Conservation (phyloP, 139 green algal species). For the Diplosphaera chodatii region DNA sequence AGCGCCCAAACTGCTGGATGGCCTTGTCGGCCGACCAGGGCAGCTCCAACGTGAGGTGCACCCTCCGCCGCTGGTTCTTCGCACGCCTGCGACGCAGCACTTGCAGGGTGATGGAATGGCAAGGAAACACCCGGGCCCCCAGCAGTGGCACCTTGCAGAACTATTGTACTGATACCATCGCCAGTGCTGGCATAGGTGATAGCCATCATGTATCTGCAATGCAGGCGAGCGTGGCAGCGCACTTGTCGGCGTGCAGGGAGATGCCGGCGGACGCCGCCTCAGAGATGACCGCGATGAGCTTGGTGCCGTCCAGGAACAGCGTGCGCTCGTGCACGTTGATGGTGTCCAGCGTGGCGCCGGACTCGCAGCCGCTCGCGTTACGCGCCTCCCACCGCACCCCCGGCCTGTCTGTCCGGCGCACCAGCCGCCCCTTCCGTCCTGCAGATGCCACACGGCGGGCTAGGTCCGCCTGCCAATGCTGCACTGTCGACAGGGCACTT, state of each 20-base stretch:
- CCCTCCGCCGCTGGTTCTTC: constrained; percentile 37
- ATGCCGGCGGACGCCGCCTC: constrained; percentile 78
- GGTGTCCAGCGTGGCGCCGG: constrained; percentile 36
- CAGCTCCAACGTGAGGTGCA: constrained; percentile 61
- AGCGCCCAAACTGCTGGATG: constrained; percentile 69
- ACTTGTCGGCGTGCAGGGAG: constrained; percentile 71
- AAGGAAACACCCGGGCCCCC: too few species aligned
- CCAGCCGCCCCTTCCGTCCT: constrained; percentile 50
- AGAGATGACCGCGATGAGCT: constrained; percentile 67
- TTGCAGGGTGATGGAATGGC: too few species aligned
- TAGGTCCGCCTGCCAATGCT: too few species aligned
- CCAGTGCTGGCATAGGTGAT: too few species aligned
- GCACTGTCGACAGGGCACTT: too few species aligned
- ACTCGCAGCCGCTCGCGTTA: constrained; percentile 34
- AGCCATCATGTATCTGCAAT: too few species aligned
- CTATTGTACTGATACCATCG: too few species aligned
- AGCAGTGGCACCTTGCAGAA: too few species aligned
- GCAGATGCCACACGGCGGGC: not conserved
- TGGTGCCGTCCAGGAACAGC: constrained; percentile 53
- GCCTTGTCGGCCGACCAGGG: constrained; percentile 63
- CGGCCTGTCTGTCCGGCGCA: constrained; percentile 12
- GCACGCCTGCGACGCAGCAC: constrained; percentile 24
- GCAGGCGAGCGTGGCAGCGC: not conserved
- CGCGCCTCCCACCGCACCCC: constrained; percentile 33
- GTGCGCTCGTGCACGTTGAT: constrained; percentile 70